Evolutionary conservation across 768 basidiomycete genomes (phyloP).

Genomic region (Coprinellus micaceus): DNA sequence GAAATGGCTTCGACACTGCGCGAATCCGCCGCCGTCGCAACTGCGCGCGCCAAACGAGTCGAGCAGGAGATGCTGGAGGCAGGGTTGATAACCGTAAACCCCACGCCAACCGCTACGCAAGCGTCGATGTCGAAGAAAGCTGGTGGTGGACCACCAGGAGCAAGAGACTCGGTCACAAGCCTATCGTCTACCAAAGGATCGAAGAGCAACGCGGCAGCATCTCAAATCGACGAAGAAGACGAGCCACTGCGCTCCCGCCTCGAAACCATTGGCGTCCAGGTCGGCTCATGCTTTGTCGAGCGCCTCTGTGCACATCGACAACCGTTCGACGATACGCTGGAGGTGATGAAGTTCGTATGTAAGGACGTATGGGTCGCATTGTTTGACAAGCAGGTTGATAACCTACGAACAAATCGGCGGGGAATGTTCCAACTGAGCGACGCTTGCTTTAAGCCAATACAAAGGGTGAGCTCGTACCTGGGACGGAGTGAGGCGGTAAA

Average conservation of each 20-base stretch:
- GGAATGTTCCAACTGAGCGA: conserved; percentile 94
- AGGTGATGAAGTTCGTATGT: conserved; percentile 92
- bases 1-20: conserved; percentile 73
- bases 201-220: conserved; percentile 26
- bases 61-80: conserved; percentile 80
- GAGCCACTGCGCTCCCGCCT: conserved; percentile 65
- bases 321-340: conserved; percentile 78
- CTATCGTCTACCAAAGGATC: conserved; percentile 22
- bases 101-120: conserved; percentile 38
- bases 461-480: conserved; percentile 65
- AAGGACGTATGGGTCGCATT: conserved; percentile 92
- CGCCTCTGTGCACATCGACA: conserved; percentile 72
- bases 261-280: conserved; percentile 81
- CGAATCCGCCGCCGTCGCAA: conserved; percentile 70
- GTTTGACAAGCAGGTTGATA: conserved; percentile 95
- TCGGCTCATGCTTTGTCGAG: conserved; percentile 84
- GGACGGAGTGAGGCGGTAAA: conserved; percentile 70
- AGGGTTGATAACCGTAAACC: conserved; percentile 56
- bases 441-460: conserved; percentile 82
- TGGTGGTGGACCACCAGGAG: conserved; percentile 27
- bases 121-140: conserved; percentile 33
- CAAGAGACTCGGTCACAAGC: conserved; percentile 43
- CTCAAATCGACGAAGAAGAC: conserved; percentile 60
- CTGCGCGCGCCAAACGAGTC: conserved; percentile 58
- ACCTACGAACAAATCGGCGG: conserved; percentile 90